Evolutionary conservation across 352 stramenopile genomes (phyloP).

Genomic region (Saprolegnia parasitica): DNA sequence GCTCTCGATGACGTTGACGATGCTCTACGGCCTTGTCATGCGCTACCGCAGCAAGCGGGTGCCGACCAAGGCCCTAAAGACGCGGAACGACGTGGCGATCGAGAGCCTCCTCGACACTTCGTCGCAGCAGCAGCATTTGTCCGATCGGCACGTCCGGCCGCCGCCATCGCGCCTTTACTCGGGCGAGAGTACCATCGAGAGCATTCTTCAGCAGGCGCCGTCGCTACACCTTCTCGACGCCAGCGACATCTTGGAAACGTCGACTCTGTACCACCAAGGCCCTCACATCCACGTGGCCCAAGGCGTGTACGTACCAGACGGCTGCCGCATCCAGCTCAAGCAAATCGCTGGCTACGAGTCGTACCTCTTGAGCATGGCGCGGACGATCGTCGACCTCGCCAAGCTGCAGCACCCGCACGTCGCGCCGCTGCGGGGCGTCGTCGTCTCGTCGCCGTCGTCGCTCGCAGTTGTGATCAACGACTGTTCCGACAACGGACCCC

Average conservation of each 20-base stretch:
- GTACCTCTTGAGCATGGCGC: conserved; percentile 3
- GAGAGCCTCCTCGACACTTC: conserved; percentile 1
- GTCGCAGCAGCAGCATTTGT: neutral
- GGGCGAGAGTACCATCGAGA: neutral
- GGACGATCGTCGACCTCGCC: neutral
- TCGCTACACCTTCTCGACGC: neutral
- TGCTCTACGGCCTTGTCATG: neutral
- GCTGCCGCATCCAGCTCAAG: neutral
- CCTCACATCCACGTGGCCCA: neutral
- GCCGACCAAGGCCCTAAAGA: neutral
- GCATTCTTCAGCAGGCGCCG: neutral
- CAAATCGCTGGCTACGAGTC: conserved; percentile 8
- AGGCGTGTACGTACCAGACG: neutral
- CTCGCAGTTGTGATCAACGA: conserved; percentile 8
- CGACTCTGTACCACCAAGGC: neutral
- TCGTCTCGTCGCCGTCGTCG: neutral
- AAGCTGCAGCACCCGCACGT: conserved; percentile 11
- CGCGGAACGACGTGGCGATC: neutral
- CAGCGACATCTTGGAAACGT: neutral
- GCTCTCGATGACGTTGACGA: neutral
- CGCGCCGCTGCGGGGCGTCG: neutral
- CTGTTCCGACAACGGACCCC: neutral
- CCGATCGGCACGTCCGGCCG: neutral
- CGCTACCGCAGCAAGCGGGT: neutral
- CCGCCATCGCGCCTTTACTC: neutral